Evolutionary conservation across 345 rosid genomes (phyloP).

Genomic region (Arabis hirsuta): DNA sequence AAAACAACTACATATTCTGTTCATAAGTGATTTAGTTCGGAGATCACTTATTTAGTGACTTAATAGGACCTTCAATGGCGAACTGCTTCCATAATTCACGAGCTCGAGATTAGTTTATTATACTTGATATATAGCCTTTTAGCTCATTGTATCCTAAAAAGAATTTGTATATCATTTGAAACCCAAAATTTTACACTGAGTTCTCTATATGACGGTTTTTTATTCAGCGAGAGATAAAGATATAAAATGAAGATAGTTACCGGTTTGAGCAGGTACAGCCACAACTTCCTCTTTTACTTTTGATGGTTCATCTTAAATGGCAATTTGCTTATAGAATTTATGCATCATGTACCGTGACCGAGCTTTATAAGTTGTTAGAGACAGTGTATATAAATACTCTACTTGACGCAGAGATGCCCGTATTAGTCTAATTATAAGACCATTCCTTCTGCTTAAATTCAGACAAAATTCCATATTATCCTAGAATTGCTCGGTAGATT

Average conservation of each 20-base stretch:
- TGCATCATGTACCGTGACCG: background rate
- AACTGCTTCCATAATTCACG: conserved; percentile 95
- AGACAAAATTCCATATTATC: conserved; percentile 92
- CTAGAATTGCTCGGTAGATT: conserved; percentile 91
- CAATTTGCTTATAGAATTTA: background rate
- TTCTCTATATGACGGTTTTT: conserved; percentile 23
- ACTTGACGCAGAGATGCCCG: background rate
- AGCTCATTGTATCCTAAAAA: conserved; percentile 14
- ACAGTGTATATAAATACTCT: background rate
- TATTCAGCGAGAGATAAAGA: conserved; percentile 79
- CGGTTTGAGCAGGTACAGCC: conserved; percentile 86
- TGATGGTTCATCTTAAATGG: background rate
- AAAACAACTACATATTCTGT: conserved; percentile 10
- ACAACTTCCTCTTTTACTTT: background rate
- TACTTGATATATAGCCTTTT: background rate
- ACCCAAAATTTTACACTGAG: conserved; percentile 5
- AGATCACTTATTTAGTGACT: conserved; percentile 96
- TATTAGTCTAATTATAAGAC: conserved; percentile 6
- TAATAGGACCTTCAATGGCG: conserved; percentile 95
- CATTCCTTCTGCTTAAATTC: conserved; percentile 26
- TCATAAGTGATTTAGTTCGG: conserved; percentile 92
- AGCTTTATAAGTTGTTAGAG: background rate
- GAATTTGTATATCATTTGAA: background rate
- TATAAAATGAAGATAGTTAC: conserved; percentile 73
- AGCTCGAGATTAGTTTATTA: conserved; percentile 69